phyloP scores from a whole-genome alignment of 768 basidiomycete species.

The Suillus clintonianus region DNA sequence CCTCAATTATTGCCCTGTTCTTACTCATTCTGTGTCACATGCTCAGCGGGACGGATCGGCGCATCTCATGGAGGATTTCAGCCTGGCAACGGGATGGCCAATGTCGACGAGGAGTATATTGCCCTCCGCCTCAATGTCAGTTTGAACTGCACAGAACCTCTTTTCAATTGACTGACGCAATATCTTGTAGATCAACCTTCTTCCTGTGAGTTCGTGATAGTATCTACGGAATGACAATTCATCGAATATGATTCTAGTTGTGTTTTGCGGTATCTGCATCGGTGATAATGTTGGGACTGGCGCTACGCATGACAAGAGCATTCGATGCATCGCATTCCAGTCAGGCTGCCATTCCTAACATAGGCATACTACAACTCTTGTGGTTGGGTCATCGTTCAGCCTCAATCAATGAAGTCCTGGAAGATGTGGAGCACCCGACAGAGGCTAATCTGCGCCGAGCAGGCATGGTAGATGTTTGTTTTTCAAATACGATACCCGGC shows the following conservation, averaged over 20 bases:
- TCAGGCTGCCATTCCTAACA: neutral
- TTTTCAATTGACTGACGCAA: no score
- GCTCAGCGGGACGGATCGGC: neutral
- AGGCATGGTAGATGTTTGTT: conserved; percentile 5
- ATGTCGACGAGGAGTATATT: neutral
- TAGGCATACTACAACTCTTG: conserved; percentile 6
- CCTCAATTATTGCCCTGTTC: neutral
- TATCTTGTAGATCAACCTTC: neutral
- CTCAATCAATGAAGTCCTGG: neutral
- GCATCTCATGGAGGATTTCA: neutral
- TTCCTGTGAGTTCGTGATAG: conserved; percentile 2
- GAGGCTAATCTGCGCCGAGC: conserved; percentile 2
- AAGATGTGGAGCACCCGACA: conserved; percentile 1
- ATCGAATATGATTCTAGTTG: neutral
- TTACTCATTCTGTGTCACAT: neutral
- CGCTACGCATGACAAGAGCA: neutral
- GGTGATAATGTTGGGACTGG: conserved; percentile 2
- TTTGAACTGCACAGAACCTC: neutral
- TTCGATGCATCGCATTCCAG: neutral
- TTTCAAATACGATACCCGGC: neutral
- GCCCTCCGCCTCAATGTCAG: neutral
- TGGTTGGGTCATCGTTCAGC: conserved; percentile 8
- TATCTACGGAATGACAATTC: neutral
- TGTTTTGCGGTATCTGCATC: neutral
- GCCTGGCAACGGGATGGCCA: neutral